Conservation (phyloP, 2,329 filamentous ascomycete genomes). For the Xylariaceae sp. region DNA sequence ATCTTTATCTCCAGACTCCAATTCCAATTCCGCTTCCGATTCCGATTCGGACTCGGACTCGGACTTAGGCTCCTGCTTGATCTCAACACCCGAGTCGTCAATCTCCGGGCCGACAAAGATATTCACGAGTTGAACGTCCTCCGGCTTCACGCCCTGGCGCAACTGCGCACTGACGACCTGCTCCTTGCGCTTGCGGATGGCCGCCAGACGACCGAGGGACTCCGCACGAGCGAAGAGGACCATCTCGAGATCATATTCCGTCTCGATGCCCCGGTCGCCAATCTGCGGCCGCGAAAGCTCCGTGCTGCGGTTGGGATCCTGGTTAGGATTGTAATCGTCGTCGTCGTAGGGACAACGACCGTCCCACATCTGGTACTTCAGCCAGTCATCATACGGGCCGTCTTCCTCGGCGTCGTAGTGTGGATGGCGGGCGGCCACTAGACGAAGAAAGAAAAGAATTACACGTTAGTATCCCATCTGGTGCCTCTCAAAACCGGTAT, state of each 20-base stretch:
- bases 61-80: no score
- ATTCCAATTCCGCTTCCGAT: neutral
- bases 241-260: constrained; percentile 17
- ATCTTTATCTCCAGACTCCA: no score
- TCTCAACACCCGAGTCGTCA: neutral
- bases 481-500: no score
- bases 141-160: neutral
- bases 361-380: constrained; percentile 6
- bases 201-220: neutral
- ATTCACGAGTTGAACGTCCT: neutral
- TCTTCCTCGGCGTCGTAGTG: constrained; percentile 13
- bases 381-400: constrained; percentile 4
- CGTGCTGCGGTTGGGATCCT: constrained; percentile 5
- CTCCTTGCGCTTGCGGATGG: neutral
- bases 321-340: constrained; percentile 8
- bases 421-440: constrained; percentile 6
- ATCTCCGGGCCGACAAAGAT: neutral
- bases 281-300: constrained; percentile 20
- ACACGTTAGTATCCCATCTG: no score
- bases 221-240: constrained; percentile 12
- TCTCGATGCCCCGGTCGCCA: constrained; percentile 21
- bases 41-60: neutral
- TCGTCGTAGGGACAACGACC: constrained; percentile 11
- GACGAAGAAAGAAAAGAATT: neutral
- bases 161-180: neutral